Conservation (phyloP, 768 basidiomycete genomes). For the Hygrophorus pudorinus region DNA sequence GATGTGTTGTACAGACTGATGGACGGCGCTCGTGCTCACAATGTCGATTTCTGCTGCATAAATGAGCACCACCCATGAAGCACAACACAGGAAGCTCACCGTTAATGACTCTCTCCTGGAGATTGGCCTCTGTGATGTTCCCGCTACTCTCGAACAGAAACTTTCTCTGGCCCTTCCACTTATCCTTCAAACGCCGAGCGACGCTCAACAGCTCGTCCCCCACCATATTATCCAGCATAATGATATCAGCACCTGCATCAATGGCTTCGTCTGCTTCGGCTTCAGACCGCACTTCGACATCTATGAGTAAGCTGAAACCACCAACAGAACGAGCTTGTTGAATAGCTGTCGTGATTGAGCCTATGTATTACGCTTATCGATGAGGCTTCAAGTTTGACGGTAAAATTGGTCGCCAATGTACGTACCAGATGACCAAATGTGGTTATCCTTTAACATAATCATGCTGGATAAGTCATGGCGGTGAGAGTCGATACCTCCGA, state of each 20-base stretch:
- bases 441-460: slow-evolving; percentile 99
- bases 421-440: slow-evolving; percentile 92
- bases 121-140: slow-evolving; percentile 83
- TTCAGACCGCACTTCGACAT: slow-evolving; percentile 87
- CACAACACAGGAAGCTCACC: slow-evolving; percentile 35
- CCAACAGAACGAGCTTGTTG: slow-evolving; percentile 79
- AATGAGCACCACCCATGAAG: neutral
- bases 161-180: slow-evolving; percentile 72
- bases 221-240: slow-evolving; percentile 94
- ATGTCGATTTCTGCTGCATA: slow-evolving; percentile 77
- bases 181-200: slow-evolving; percentile 62
- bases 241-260: slow-evolving; percentile 85
- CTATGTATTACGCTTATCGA: slow-evolving; percentile 26
- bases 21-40: slow-evolving; percentile 81
- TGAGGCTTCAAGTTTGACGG: neutral
- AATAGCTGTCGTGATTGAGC: slow-evolving; percentile 87
- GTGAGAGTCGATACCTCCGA: slow-evolving; percentile 94
- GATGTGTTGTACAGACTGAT: slow-evolving; percentile 88
- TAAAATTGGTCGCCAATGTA: slow-evolving; percentile 1
- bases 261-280: slow-evolving; percentile 96
- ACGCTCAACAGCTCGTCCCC: slow-evolving; percentile 60
- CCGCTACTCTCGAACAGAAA: slow-evolving; percentile 93
- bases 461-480: slow-evolving; percentile 95
- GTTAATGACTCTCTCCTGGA: slow-evolving; percentile 70
- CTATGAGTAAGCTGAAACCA: slow-evolving; percentile 85